Conservation (phyloP, 225 moss, liverwort and hornwort species). For the Pseudoscleropodium purum region DNA sequence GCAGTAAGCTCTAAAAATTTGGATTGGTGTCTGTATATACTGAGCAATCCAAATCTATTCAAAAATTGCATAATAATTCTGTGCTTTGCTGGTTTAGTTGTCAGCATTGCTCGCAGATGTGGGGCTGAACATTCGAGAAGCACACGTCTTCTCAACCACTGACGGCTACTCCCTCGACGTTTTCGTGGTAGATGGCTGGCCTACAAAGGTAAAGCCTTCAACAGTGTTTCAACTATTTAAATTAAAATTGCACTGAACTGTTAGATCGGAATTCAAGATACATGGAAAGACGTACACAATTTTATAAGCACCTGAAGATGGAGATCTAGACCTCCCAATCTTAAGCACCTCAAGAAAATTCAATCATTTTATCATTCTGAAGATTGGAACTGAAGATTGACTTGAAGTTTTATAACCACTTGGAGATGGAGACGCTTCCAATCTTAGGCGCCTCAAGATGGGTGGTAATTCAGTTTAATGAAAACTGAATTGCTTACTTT, state of each 20-base stretch:
- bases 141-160: constrained; percentile 82
- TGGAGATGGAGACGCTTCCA: neutral
- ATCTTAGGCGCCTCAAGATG: neutral
- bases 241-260: neutral
- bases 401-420: neutral
- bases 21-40: no score
- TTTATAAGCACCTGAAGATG: neutral
- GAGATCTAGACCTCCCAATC: neutral
- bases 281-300: neutral
- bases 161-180: constrained; percentile 94
- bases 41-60: no score
- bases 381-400: neutral
- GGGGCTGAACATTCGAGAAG: constrained; percentile 91
- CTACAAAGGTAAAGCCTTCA: constrained; percentile 46
- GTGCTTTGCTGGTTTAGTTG: constrained; percentile 42
- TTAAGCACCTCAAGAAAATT: neutral
- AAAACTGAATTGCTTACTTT: neutral
- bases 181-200: constrained; percentile 94
- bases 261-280: neutral
- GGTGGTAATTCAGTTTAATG: neutral
- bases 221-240: neutral
- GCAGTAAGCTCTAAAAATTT: neutral
- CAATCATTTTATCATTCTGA: neutral
- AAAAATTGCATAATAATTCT: neutral
- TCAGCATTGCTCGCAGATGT: constrained; percentile 93